Percentiles rank a stretch among this genome's conserved stretches.
Evolutionary conservation across 2,329 filamentous ascomycete genomes (phyloP).

Genomic region (Chaetomiaceae sp.): DNA sequence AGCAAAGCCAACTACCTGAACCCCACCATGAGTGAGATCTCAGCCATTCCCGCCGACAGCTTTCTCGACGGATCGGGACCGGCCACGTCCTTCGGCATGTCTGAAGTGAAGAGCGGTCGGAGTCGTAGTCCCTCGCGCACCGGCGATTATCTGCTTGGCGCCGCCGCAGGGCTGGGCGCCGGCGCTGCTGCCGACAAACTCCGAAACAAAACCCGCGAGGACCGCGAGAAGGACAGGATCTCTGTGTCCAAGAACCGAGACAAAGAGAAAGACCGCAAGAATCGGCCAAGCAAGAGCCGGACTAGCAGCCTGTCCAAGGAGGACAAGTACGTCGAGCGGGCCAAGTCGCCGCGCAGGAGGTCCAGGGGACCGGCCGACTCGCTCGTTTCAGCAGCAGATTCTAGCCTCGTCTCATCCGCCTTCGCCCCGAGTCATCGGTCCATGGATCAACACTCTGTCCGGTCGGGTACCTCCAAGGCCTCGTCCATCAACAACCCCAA

Average conservation of each 20-base stretch:
- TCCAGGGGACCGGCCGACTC: slow-evolving; percentile 51
- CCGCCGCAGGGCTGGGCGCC: slow-evolving; percentile 35
- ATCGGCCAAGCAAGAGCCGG: slow-evolving; percentile 45
- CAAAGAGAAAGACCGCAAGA: slow-evolving; percentile 45
- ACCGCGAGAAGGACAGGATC: slow-evolving; percentile 35
- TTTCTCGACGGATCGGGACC: slow-evolving; percentile 56
- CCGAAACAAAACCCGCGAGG: slow-evolving; percentile 42
- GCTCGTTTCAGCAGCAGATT: slow-evolving; percentile 48
- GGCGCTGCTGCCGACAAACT: slow-evolving; percentile 39
- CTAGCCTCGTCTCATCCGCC: slow-evolving; percentile 51
- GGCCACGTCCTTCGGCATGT: slow-evolving; percentile 30
- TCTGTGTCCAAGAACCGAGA: slow-evolving; percentile 32
- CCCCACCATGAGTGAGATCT: slow-evolving; percentile 76
- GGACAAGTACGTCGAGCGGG: slow-evolving; percentile 44
- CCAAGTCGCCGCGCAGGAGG: slow-evolving; percentile 43
- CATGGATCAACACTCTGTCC: slow-evolving; percentile 49
- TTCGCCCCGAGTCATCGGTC: slow-evolving; percentile 52
- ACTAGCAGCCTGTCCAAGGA: slow-evolving; percentile 47
- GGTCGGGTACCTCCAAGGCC: slow-evolving; percentile 45
- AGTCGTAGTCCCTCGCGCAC: slow-evolving; percentile 40
- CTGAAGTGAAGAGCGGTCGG: slow-evolving; percentile 34
- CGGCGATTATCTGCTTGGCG: slow-evolving; percentile 36
- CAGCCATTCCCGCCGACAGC: slow-evolving; percentile 62
- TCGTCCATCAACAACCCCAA: slow-evolving; percentile 91
- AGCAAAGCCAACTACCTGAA: slow-evolving; percentile 56